Conservation (phyloP, 805 yeast species). For the Metschnikowia gruessii region DNA sequence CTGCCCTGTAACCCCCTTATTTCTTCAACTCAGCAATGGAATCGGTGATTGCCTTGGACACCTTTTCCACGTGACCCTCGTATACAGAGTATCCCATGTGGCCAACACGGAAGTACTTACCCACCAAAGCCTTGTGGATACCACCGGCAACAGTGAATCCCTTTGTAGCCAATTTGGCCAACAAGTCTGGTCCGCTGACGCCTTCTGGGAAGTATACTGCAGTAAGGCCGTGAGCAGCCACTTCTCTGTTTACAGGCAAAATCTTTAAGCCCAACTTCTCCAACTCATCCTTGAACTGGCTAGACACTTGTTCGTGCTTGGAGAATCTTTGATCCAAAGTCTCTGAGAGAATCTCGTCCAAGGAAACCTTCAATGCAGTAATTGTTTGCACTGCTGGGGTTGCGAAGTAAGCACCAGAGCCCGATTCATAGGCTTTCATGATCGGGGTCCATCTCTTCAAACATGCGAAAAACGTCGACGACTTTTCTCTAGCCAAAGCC, state of each 20-base stretch:
- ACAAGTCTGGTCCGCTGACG: constrained; percentile 63
- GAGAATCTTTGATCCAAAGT: constrained; percentile 57
- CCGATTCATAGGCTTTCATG: constrained; percentile 80
- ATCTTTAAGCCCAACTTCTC: constrained; percentile 62
- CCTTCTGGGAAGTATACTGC: constrained; percentile 82
- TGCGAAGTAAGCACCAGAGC: constrained; percentile 83
- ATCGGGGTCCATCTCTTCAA: constrained; percentile 85
- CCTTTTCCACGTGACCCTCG: constrained; percentile 39
- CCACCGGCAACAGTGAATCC: constrained; percentile 88
- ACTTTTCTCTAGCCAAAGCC: constrained; percentile 48
- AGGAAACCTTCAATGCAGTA: constrained; percentile 74
- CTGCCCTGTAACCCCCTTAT: neutral
- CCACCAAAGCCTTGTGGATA: constrained; percentile 73
- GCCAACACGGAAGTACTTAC: constrained; percentile 88
- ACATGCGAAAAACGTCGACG: constrained; percentile 62
- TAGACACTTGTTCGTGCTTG: constrained; percentile 60
- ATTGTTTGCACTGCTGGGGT: constrained; percentile 92
- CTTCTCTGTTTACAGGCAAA: constrained; percentile 55
- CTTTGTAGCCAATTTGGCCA: constrained; percentile 53
- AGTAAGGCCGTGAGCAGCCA: constrained; percentile 85
- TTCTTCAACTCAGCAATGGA: constrained; percentile 16
- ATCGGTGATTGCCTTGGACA: constrained; percentile 35
- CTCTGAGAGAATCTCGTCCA: constrained; percentile 63
- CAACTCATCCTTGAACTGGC: constrained; percentile 58
- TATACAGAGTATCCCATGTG: constrained; percentile 87